These are phyloP conservation scores for Astrephomene gubernaculifera DNA, from an alignment of 139 green algal genomes.

Conservation along the genomic window DNA sequence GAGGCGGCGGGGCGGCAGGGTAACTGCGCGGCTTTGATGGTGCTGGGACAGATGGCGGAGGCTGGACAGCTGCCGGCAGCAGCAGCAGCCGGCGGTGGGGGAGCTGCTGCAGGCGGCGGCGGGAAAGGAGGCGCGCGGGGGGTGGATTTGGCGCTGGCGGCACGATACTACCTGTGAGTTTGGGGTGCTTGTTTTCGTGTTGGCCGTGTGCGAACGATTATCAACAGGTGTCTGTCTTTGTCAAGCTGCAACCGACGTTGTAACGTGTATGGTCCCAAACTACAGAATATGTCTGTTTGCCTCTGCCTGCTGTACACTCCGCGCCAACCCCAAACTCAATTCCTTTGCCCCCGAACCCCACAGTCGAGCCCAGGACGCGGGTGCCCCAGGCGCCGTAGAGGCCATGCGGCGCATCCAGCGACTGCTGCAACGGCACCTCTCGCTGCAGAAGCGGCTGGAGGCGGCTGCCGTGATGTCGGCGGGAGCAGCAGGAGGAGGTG, in stretches of 20 bases:
- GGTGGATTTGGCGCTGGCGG: slow-evolving; percentile 22
- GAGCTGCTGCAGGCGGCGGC: not conserved
- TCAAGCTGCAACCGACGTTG: not conserved
- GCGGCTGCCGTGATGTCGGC: no score
- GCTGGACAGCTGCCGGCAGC: not conserved
- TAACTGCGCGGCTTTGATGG: slow-evolving; percentile 10
- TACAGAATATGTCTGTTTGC: no score
- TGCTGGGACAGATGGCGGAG: slow-evolving; percentile 38
- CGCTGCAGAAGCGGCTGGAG: slow-evolving; percentile 20
- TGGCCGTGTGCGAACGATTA: no score
- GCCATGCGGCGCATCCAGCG: slow-evolving; percentile 30
- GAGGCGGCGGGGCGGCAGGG: slow-evolving; percentile 17
- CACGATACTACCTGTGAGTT: slow-evolving; percentile 40
- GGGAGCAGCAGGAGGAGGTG: not conserved
- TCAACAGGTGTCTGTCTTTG: no score
- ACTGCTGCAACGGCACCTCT: slow-evolving; percentile 29
- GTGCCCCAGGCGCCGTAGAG: not conserved
- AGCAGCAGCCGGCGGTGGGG: not conserved
- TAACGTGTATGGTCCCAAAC: not conserved
- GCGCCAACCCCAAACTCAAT: not conserved
- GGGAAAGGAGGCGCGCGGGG: not conserved
- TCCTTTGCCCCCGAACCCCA: not conserved
- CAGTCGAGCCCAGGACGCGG: slow-evolving; percentile 21
- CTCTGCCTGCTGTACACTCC: not conserved
- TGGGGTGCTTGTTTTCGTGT: not conserved